phyloP scores from a whole-genome alignment of 2,329 filamentous ascomycete species.

The Colletotrichum zoysiae region DNA sequence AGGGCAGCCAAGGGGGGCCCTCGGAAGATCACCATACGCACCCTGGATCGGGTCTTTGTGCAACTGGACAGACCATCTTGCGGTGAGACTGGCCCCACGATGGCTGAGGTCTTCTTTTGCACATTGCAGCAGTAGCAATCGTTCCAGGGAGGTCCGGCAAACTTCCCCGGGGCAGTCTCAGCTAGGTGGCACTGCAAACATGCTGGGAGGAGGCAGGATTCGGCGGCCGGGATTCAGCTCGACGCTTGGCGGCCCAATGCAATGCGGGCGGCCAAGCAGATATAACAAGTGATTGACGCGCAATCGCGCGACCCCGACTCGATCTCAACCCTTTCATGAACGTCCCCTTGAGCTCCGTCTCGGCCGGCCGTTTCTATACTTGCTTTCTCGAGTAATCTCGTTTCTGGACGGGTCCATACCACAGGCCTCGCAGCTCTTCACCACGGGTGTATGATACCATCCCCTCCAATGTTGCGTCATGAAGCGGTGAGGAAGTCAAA shows the following conservation, averaged over 20 bases:
- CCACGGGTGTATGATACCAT: constrained; percentile 41
- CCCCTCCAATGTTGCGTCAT: constrained; percentile 41
- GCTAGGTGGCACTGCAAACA: background rate
- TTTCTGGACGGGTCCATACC: constrained; percentile 26
- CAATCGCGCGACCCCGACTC: constrained; percentile 28
- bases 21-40: constrained; percentile 39
- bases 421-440: background rate
- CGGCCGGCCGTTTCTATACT: background rate
- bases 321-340: constrained; percentile 18
- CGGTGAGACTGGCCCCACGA: constrained; percentile 28
- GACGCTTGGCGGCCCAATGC: background rate
- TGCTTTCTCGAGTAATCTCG: constrained; percentile 14
- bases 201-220: background rate
- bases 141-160: constrained; percentile 11
- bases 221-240: constrained; percentile 1
- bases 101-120: background rate
- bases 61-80: constrained; percentile 21
- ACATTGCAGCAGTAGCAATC: too few relatives aligned
- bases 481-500: constrained; percentile 39
- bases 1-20: constrained; percentile 8
- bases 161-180: constrained; percentile 31
- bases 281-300: constrained; percentile 18
- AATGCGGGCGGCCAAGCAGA: background rate
- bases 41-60: constrained; percentile 22
- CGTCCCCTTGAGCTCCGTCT: constrained; percentile 14